A percentile compares a stretch with the other conserved stretches of the same genome.
These are phyloP conservation scores for Penicillium paradoxum DNA, from an alignment of 495 filamentous ascomycete genomes.

Conservation along the genomic window DNA sequence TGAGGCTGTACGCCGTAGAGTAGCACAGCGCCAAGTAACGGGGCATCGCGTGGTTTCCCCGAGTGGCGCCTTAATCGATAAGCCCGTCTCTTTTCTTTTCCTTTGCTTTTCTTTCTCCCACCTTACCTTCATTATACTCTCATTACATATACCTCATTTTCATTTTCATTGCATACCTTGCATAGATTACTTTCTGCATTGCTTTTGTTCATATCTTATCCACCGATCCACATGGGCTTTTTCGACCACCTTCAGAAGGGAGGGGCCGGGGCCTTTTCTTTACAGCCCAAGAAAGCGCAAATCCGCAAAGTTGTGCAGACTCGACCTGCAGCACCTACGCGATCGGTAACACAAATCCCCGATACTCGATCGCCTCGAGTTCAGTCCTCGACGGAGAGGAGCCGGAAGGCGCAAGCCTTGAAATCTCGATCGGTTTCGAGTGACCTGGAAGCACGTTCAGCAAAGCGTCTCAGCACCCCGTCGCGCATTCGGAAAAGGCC, in stretches of 20 bases:
- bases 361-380: constrained; percentile 18
- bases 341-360: constrained; percentile 25
- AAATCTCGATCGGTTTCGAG: constrained; percentile 33
- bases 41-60: constrained; percentile 16
- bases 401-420: constrained; percentile 24
- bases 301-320: constrained; percentile 46
- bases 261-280: constrained; percentile 43
- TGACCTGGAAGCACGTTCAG: constrained; percentile 26
- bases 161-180: constrained; percentile 1
- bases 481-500: constrained; percentile 41
- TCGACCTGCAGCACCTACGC: constrained; percentile 30
- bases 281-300: constrained; percentile 47
- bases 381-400: constrained; percentile 23
- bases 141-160: constrained; percentile 18
- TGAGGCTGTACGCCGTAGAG: background rate
- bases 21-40: constrained; percentile 1
- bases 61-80: constrained; percentile 31
- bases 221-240: constrained; percentile 43
- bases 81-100: constrained; percentile 8
- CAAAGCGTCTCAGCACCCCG: constrained; percentile 35
- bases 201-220: constrained; percentile 17
- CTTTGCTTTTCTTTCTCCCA: background rate
- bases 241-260: constrained; percentile 54
- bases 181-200: constrained; percentile 14
- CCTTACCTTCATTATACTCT: constrained; percentile 11